Base-by-base conservation (phyloP, 805 yeast species). In the Cyberlindnera americana region DNA sequence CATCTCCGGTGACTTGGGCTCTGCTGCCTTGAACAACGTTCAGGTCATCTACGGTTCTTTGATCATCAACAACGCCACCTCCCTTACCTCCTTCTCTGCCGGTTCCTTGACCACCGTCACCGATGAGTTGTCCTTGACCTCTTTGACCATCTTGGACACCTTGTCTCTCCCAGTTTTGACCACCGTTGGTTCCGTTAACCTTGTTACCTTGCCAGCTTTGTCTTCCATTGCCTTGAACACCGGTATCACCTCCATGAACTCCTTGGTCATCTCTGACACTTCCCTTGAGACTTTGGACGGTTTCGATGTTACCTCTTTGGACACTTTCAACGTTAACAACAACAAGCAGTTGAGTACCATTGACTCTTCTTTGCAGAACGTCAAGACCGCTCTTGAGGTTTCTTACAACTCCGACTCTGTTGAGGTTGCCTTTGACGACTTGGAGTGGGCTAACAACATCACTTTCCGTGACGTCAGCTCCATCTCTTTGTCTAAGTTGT, bases 161-260 rank as follows among this genome's bases (percentile, higher is more conserved):
- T 72, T 91, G 43, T 74, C 83, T 56, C 77, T 90, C 64, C 95
- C 95, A 50, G 70, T 75, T 54, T 78, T 91, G 62, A 72, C 80
- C 61, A 75, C 85, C 50, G 95, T 89, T 51, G 96, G 95, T 61
- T 66, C 87, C 41, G 77, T 93, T 59, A 67, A 72, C 65, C 81
- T 85, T 70, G 75, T 77, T 59, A 88, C 96, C 53, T 76, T 93
- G 64, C 96, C 97, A 61, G 91, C 89, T 53, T 78, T 91, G 59
- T 65, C 70, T 52, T 58, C 66, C 40, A 76, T 89, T 53, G 79
- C 83, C 66, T 84, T 91, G 66, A 64, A 72, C 59, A 49, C 69
- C 33, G 85, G 85, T 65, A 77, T 93, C 58, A 73, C 85, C 56
- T 72, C 80, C 54, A 90, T 95, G 60, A 76, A 78, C 60, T 66